These are phyloP conservation scores for Entomortierella lignicola DNA, from an alignment of 192 early-diverging fungal species.

Conservation along the genomic window DNA sequence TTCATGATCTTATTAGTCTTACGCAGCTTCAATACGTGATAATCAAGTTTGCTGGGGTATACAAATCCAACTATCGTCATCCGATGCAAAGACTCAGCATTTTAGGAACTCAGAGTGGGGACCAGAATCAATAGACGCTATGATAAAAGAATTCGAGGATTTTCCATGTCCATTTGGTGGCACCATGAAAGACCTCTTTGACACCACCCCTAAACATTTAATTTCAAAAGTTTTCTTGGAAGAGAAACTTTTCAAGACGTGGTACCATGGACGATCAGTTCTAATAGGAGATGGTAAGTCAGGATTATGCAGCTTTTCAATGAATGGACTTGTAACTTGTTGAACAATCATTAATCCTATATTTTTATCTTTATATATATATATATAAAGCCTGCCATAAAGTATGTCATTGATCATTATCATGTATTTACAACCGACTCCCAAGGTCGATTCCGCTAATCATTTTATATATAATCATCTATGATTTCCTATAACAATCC, in stretches of 20 bases:
- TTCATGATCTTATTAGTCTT: conserved; percentile 4
- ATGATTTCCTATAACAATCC: no score
- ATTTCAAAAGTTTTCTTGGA: conserved; percentile 44
- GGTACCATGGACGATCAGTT: conserved; percentile 22
- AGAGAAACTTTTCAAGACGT: conserved; percentile 38
- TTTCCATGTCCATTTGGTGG: conserved; percentile 3
- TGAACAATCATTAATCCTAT: no score
- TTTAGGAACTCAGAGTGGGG: conserved; percentile 30
- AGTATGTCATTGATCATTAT: background rate
- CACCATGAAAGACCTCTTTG: conserved; percentile 24
- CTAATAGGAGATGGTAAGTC: conserved; percentile 34
- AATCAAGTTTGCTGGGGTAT: conserved; percentile 27
- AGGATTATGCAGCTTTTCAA: background rate
- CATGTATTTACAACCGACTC: background rate
- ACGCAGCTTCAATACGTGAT: background rate
- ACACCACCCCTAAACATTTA: conserved; percentile 20
- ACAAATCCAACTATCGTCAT: background rate
- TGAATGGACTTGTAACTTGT: background rate
- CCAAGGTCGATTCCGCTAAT: background rate
- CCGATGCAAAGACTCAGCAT: background rate
- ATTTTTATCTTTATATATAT: background rate
- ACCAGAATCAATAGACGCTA: conserved; percentile 1
- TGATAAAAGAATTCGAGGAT: conserved; percentile 14
- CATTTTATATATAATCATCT: background rate
- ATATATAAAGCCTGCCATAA: conserved; percentile 4